Evolutionary conservation across 164 flowering plant species (phyloP), one percentile per base, ranked within the genome.

Genomic region (Saururus chinensis): DNA sequence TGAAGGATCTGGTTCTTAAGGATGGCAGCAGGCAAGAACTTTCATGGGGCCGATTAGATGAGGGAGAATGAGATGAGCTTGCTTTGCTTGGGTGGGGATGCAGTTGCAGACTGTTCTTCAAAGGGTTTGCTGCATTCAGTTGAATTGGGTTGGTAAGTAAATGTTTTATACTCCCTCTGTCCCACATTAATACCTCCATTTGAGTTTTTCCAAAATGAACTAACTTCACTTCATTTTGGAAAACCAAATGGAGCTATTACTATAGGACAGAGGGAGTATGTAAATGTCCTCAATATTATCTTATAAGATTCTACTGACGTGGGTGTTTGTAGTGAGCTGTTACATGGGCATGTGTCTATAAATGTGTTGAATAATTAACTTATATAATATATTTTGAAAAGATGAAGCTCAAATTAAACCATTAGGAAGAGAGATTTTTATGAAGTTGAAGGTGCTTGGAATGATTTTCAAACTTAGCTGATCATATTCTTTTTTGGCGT

Each of bases 31-130:
- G n/a, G 79, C 53, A 80, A 19, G 56, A 81, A 2, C 24, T 72
- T 61, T 78, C 89, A 19, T 89, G 97, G 98, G 90, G 82, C 64
- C 75, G 77, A 4, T 73, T 92, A 71, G 87, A 92, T 64, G 86
- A 92, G 71, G 92, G 92, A 8, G 98, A 92, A 67, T 23, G 90
- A n/a, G 66, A 85, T 63, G 98, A 92, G 70, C 83, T 92, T 57
- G 97, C 90, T 0, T 65, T 80, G 78, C 89, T 92, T 67, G 40
- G 22, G 26, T 68, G 69, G 66, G 57, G 75, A 68, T 60, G 23
- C 68, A 17, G 24, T 54, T 13, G 57, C 68, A 22, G 76, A 62
- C 9, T 10, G 49, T 51, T 70, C 69, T 75, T 66, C 69, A 17
- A 81, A 64, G 62, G 73, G 72, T 68, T 72, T 79, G 4, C 14